These are phyloP conservation scores for Volvox reticuliferus DNA, from an alignment of 139 green algal genomes.

Conservation along the genomic window DNA sequence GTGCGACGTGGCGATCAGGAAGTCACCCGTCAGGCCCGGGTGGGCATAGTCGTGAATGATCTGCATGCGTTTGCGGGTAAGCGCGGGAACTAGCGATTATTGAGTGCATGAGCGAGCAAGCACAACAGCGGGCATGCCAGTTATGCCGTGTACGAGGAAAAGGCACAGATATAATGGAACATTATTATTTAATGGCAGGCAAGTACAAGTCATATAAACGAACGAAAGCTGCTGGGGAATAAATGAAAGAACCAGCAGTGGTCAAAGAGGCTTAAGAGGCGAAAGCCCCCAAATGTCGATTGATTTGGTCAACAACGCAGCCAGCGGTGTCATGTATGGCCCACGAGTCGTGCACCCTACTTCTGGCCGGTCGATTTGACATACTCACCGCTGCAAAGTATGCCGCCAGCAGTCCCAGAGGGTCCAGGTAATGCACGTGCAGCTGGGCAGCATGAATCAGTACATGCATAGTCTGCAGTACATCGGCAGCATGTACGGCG, in stretches of 20 bases:
- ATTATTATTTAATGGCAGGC: neutral
- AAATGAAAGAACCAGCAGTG: no score
- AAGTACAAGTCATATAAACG: neutral
- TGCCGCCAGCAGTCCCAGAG: slow-evolving; percentile 7
- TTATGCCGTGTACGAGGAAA: neutral
- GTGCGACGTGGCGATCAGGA: slow-evolving; percentile 46
- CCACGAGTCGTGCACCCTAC: neutral
- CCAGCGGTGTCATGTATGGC: neutral
- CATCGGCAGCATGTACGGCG: slow-evolving; percentile 66
- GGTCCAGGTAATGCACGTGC: slow-evolving; percentile 36
- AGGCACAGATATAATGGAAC: neutral
- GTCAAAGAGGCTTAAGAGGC: neutral
- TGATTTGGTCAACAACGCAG: neutral
- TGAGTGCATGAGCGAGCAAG: neutral
- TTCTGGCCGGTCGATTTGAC: neutral
- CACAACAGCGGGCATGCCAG: neutral
- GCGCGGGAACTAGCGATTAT: neutral
- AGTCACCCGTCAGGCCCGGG: slow-evolving; percentile 60
- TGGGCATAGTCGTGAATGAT: slow-evolving; percentile 54
- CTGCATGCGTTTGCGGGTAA: neutral
- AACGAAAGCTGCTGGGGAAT: neutral
- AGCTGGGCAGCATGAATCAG: slow-evolving; percentile 43
- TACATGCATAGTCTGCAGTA: slow-evolving; percentile 69
- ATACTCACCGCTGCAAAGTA: slow-evolving; percentile 25
- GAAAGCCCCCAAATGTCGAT: neutral